Evolutionary conservation across 257 asterid species (phyloP).

Genomic region (Catharanthus roseus): DNA sequence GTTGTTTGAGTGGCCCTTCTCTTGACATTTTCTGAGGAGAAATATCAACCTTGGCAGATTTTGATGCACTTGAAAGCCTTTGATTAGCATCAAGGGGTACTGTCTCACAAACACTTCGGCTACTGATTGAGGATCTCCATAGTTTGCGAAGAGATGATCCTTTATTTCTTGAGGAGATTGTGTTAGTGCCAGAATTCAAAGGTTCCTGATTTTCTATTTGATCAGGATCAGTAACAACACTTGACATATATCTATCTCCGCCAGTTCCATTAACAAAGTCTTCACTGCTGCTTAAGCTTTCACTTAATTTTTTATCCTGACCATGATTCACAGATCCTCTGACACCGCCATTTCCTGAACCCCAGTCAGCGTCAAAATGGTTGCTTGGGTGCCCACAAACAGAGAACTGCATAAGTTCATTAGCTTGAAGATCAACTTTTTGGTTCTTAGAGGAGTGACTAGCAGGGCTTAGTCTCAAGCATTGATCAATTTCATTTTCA

Average conservation of each 20-base stretch:
- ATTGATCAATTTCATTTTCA: conserved; percentile 9
- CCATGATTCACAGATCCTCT: conserved; percentile 19
- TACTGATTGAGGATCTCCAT: conserved; percentile 18
- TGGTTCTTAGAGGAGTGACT: conserved; percentile 12
- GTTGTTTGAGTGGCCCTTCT: conserved; percentile 11
- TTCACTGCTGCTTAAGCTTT: conserved; percentile 9
- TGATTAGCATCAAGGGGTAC: conserved; percentile 16
- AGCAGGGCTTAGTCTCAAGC: conserved; percentile 7
- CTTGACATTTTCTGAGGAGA: conserved; percentile 16
- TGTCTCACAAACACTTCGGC: conserved; percentile 16
- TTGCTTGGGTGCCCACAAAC: not conserved
- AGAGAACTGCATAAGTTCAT: not conserved
- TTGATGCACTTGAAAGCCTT: conserved; percentile 21
- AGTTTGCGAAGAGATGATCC: conserved; percentile 23
- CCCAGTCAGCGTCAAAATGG: conserved; percentile 2
- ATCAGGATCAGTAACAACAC: conserved; percentile 6
- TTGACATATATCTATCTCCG: conserved; percentile 3
- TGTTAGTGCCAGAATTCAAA: conserved; percentile 14
- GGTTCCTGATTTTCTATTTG: conserved; percentile 10
- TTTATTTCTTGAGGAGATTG: conserved; percentile 20
- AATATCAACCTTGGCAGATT: conserved; percentile 13
- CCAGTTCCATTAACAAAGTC: conserved; percentile 13
- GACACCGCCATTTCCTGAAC: conserved; percentile 13
- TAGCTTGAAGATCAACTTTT: conserved; percentile 1
- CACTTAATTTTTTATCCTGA: conserved; percentile 11